Evolutionary conservation across 306 rosid genomes (phyloP).

Genomic region (Prunus mira): DNA sequence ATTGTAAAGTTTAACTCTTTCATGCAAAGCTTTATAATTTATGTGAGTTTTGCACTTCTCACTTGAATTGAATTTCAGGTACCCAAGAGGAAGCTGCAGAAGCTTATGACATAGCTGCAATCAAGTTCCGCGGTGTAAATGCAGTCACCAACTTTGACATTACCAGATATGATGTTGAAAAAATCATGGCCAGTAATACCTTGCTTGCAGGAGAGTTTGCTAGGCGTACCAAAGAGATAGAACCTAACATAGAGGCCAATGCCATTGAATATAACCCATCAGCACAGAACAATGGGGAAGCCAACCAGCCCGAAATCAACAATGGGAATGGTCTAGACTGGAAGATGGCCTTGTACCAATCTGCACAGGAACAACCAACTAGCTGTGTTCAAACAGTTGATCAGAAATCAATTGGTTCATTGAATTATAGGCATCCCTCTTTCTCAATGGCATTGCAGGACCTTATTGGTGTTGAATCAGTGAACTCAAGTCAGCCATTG

Average conservation of each 20-base stretch:
- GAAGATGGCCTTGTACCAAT: slow-evolving; percentile 50
- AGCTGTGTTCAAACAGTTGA: slow-evolving; percentile 30
- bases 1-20: neutral
- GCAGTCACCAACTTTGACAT: slow-evolving; percentile 94
- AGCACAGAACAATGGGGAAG: slow-evolving; percentile 29
- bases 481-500: slow-evolving; percentile 28
- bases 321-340: slow-evolving; percentile 39
- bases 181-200: slow-evolving; percentile 80
- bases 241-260: slow-evolving; percentile 34
- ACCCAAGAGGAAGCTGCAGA: slow-evolving; percentile 99
- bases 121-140: slow-evolving; percentile 82
- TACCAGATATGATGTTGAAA: slow-evolving; percentile 81
- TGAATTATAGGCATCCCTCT: slow-evolving; percentile 41
- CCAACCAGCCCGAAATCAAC: slow-evolving; percentile 22
- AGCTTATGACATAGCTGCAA: slow-evolving; percentile 94
- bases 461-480: slow-evolving; percentile 54
- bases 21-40: neutral
- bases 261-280: slow-evolving; percentile 32
- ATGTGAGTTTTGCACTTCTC: neutral
- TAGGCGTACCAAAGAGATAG: slow-evolving; percentile 50
- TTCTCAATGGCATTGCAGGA: slow-evolving; percentile 61
- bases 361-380: slow-evolving; percentile 28
- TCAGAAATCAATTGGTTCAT: slow-evolving; percentile 37
- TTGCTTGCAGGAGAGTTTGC: slow-evolving; percentile 82
- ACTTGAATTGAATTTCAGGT: slow-evolving; percentile 42